Evolutionary conservation across 2,329 filamentous ascomycete species (phyloP).

Genomic region (Leptographium galeiforme): DNA sequence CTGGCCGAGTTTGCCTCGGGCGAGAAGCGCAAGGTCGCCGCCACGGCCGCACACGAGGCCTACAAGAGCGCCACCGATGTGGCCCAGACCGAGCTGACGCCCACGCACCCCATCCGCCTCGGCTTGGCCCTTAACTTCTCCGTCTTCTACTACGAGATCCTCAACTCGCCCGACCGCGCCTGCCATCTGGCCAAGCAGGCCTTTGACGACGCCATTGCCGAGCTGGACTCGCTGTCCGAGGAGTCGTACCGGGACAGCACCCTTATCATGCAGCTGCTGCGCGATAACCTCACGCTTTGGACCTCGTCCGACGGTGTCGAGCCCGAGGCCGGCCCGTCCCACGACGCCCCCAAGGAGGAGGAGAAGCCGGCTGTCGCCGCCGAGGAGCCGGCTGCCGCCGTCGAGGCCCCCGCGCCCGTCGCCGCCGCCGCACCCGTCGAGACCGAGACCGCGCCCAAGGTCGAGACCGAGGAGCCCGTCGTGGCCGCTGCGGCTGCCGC

Average conservation of each 20-base stretch:
- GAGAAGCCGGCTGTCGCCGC: conserved; percentile 5
- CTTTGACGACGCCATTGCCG: conserved; percentile 93
- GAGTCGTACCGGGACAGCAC: conserved; percentile 99
- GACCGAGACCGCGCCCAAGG: conserved; percentile 24
- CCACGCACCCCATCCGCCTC: conserved; percentile 85
- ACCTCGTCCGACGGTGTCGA: conserved; percentile 90
- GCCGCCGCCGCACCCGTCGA: conserved; percentile 32
- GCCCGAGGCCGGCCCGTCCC: conserved; percentile 45
- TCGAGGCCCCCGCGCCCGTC: conserved; percentile 21
- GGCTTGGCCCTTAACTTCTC: conserved; percentile 92
- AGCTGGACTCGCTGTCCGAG: conserved; percentile 93
- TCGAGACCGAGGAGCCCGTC: conserved; percentile 24
- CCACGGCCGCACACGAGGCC: conserved; percentile 87
- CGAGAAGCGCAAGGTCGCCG: conserved; percentile 88
- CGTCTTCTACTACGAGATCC: conserved; percentile 99
- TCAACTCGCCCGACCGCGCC: conserved; percentile 95
- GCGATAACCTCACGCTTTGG: conserved; percentile 99
- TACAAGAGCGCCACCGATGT: conserved; percentile 93
- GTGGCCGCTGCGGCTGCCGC: conserved; percentile 28
- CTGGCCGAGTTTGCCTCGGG: conserved; percentile 92
- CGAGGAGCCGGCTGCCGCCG: conserved; percentile 30
- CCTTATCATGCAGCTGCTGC: conserved; percentile 95
- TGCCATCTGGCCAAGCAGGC: conserved; percentile 96
- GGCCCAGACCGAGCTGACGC: conserved; percentile 75
- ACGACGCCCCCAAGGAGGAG: conserved; percentile 43